phyloP scores from a whole-genome alignment of 176 grass and related monocot genomes.

The Musa itinerans region DNA sequence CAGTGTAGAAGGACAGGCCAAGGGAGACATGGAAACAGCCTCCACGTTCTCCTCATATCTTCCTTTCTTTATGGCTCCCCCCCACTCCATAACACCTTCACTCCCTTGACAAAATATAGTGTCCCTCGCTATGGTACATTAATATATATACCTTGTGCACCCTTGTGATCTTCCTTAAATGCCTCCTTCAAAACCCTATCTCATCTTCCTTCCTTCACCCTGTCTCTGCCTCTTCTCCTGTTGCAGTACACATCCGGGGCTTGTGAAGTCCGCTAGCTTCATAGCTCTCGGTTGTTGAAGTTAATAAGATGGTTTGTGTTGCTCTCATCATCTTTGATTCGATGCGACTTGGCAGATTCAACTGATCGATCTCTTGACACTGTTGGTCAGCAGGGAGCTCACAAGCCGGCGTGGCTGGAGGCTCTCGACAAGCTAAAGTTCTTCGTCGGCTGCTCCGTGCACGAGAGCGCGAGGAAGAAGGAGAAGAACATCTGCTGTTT shows the following conservation, averaged over 20 bases:
- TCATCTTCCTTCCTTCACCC: background rate
- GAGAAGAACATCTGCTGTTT: conserved; percentile 28
- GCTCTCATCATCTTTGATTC: background rate
- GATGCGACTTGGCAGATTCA: background rate
- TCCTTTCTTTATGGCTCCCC: background rate
- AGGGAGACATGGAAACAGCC: conserved; percentile 23
- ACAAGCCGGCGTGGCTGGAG: conserved; percentile 21
- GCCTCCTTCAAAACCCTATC: background rate
- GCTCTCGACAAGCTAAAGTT: conserved; percentile 22
- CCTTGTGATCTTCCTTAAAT: background rate
- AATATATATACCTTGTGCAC: background rate
- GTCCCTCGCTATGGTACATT: background rate
- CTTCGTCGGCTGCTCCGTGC: conserved; percentile 11
- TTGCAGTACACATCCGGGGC: too few species aligned
- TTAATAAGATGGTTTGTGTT: too few species aligned
- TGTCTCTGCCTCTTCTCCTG: background rate
- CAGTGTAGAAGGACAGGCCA: background rate
- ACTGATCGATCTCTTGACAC: too few species aligned
- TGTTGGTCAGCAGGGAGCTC: background rate
- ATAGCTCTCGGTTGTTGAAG: too few species aligned
- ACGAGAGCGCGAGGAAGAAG: conserved; percentile 22
- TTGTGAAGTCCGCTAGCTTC: too few species aligned
- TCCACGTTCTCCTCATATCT: conserved; percentile 27
- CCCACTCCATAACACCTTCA: too few species aligned
- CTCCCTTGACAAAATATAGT: conserved; percentile 13